Conservation (phyloP, 179 eudicot genomes). For the Camellia oleifera region DNA sequence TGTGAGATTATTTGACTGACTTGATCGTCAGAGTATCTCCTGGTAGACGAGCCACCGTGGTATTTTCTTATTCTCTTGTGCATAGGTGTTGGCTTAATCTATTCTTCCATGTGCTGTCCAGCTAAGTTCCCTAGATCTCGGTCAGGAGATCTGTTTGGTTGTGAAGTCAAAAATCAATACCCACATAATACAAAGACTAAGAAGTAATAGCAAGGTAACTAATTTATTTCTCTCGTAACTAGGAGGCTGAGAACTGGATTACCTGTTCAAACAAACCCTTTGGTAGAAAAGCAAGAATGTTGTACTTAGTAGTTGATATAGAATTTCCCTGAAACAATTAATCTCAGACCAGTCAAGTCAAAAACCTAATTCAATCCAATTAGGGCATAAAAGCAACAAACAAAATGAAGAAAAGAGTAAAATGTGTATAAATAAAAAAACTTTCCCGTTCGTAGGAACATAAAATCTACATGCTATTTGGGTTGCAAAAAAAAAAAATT, state of each 20-base stretch:
- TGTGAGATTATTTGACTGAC: no score
- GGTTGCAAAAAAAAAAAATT: no score
- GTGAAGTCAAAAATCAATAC: no score
- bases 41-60: no score
- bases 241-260: conserved; percentile 15
- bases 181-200: background rate
- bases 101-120: no score
- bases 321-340: conserved; percentile 72
- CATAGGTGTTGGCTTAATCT: no score
- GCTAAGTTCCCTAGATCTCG: no score
- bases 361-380: background rate
- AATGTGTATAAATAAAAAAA: no score
- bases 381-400: background rate
- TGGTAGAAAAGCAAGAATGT: conserved; percentile 75
- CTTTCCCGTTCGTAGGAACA: background rate
- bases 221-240: background rate
- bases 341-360: background rate
- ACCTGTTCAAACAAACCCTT: conserved; percentile 99
- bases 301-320: conserved; percentile 93
- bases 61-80: no score
- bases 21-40: no score
- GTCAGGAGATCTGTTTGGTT: no score
- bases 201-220: background rate
- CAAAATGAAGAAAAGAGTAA: background rate
- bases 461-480: no score